A percentile compares a stretch with the other conserved stretches of the same genome.
Evolutionary conservation across 2,329 filamentous ascomycete genomes (phyloP).

Genomic region (Cryoendolithus antarcticus): DNA sequence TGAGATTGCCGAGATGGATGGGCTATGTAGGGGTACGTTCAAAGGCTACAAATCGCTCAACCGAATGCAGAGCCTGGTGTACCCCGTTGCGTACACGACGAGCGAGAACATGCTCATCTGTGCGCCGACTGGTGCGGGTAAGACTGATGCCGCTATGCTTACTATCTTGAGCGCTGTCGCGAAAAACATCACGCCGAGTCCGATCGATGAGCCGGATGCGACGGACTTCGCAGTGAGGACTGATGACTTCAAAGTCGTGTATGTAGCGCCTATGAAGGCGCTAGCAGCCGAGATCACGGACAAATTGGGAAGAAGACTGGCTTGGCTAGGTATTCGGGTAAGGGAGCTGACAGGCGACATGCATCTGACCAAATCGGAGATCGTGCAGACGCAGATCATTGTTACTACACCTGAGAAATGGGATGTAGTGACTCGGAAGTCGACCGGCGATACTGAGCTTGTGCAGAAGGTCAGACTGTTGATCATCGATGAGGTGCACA

Average conservation of each 20-base stretch:
- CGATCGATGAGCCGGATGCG: constrained; percentile 58
- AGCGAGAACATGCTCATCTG: constrained; percentile 99
- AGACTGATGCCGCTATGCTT: constrained; percentile 96
- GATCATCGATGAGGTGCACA: constrained; percentile 98
- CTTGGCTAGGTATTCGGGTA: constrained; percentile 85
- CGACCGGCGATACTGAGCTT: constrained; percentile 90
- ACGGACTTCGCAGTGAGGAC: constrained; percentile 70
- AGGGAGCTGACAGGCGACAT: constrained; percentile 96
- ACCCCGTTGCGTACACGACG: constrained; percentile 87
- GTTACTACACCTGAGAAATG: constrained; percentile 98
- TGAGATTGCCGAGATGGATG: constrained; percentile 71
- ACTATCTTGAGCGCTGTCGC: constrained; percentile 84
- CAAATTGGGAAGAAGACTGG: constrained; percentile 80
- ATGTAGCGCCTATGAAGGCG: constrained; percentile 98
- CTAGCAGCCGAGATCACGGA: constrained; percentile 91
- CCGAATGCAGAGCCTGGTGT: constrained; percentile 95
- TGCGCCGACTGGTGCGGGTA: constrained; percentile 86
- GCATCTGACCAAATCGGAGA: constrained; percentile 94
- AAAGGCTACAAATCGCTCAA: constrained; percentile 88
- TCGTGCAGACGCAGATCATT: constrained; percentile 91
- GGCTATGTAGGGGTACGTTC: constrained; percentile 81
- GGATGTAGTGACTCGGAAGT: constrained; percentile 96
- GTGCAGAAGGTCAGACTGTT: constrained; percentile 93
- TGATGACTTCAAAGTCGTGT: constrained; percentile 95
- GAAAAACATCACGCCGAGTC: constrained; percentile 72